Percentiles rank a stretch among this genome's conserved stretches.
phyloP scores from a whole-genome alignment of 2,329 filamentous ascomycete genomes.

The Magnaporthiopsis poae region DNA sequence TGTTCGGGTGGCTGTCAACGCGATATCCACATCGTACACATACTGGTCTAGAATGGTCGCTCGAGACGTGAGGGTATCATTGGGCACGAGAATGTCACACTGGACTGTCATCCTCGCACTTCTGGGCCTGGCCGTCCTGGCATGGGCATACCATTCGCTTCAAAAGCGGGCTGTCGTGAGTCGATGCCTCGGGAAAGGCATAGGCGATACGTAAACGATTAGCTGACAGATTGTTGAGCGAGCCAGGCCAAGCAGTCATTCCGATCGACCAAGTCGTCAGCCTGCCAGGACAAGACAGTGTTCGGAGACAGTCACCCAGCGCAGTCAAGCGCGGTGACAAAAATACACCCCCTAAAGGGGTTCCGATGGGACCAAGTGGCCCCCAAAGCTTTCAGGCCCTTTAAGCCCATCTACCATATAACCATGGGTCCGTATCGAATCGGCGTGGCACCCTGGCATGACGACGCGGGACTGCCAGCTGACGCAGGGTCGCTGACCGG shows the following conservation, averaged over 20 bases:
- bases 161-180: background rate
- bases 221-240: too few relatives aligned
- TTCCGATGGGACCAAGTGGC: slow-evolving; percentile 31
- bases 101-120: background rate
- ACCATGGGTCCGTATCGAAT: slow-evolving; percentile 37
- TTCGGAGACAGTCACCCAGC: background rate
- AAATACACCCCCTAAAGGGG: slow-evolving; percentile 15
- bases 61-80: too few relatives aligned
- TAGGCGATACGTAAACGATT: background rate
- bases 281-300: background rate
- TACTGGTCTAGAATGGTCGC: too few relatives aligned
- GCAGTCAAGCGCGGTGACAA: too few relatives aligned
- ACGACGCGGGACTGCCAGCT: background rate
- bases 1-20: too few relatives aligned
- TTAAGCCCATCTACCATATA: slow-evolving; percentile 43
- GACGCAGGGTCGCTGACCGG: too few relatives aligned
- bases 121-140: background rate
- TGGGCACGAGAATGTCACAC: background rate
- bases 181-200: too few relatives aligned
- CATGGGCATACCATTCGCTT: background rate
- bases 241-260: background rate
- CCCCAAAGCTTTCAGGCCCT: slow-evolving; percentile 34
- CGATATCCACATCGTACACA: too few relatives aligned
- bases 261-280: background rate
- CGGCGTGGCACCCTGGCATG: background rate